These are phyloP conservation scores for Leccinum boreale DNA, from an alignment of 768 basidiomycete species.

Conservation along the genomic window DNA sequence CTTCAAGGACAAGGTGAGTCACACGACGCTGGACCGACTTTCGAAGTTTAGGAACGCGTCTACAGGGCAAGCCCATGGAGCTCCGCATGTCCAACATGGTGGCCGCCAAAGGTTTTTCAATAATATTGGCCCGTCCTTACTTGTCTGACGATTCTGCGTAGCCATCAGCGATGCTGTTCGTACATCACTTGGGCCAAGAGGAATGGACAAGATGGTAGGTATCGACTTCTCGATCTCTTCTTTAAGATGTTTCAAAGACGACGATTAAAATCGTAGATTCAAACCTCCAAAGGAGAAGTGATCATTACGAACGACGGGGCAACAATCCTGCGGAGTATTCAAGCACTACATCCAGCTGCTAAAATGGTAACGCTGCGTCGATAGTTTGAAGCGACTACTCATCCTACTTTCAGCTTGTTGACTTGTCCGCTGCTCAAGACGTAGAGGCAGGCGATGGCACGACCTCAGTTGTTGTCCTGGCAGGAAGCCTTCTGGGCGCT, in stretches of 20 bases:
- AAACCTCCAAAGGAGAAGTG: constrained; percentile 93
- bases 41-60: constrained; percentile 27
- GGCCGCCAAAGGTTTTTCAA: constrained; percentile 83
- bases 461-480: constrained; percentile 94
- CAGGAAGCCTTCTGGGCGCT: constrained; percentile 87
- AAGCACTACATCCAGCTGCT: constrained; percentile 95
- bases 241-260: background rate
- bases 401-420: constrained; percentile 68
- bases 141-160: constrained; percentile 30
- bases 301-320: constrained; percentile 99
- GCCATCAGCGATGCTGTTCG: constrained; percentile 97
- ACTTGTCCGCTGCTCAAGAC: constrained; percentile 96
- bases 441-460: constrained; percentile 99
- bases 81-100: constrained; percentile 96
- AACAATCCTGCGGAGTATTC: constrained; percentile 93
- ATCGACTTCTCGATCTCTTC: constrained; percentile 22
- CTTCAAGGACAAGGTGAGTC: constrained; percentile 80
- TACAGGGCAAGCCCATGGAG: constrained; percentile 96
- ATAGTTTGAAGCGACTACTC: background rate
- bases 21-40: background rate
- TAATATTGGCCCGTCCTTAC: background rate
- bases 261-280: constrained; percentile 58
- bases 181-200: constrained; percentile 93
- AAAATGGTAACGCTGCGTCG: constrained; percentile 70
- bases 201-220: constrained; percentile 99